A percentile compares a stretch with the other conserved stretches of the same genome.
Conservation (phyloP, 2,329 filamentous ascomycete genomes). For the Acephala macrosclerotiorum region DNA sequence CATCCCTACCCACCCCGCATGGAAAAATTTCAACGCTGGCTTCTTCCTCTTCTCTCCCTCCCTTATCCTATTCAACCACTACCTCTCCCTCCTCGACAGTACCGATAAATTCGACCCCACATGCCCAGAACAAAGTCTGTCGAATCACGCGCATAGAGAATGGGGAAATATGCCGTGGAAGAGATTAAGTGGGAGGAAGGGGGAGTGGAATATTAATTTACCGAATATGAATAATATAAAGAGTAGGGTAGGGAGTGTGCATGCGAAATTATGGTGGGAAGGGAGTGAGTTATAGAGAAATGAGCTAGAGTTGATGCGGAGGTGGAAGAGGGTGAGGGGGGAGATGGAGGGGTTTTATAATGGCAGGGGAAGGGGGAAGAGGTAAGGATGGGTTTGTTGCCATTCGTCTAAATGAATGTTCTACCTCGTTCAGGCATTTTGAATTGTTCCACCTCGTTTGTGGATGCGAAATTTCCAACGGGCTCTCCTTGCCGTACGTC, state of each 20-base stretch:
- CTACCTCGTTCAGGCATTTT: background rate
- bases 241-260: conserved; percentile 45
- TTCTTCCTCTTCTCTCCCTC: conserved; percentile 52
- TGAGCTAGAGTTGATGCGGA: conserved; percentile 27
- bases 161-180: conserved; percentile 52
- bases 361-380: background rate
- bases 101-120: conserved; percentile 48
- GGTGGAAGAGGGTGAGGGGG: conserved; percentile 21
- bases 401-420: background rate
- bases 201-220: conserved; percentile 49
- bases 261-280: conserved; percentile 49
- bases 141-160: conserved; percentile 52
- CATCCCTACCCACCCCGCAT: conserved; percentile 49
- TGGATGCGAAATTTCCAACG: background rate
- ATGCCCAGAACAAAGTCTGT: conserved; percentile 51
- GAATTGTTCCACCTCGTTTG: background rate
- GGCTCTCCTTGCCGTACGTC: background rate
- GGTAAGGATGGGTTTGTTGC: background rate
- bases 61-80: conserved; percentile 47
- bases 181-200: conserved; percentile 43
- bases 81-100: conserved; percentile 46
- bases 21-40: conserved; percentile 48
- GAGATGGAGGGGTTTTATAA: conserved; percentile 27
- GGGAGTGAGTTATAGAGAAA: conserved; percentile 29
- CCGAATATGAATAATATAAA: conserved; percentile 46